These are phyloP conservation scores for Trichophaea hybrida DNA, from an alignment of 2,329 filamentous ascomycete species.

Conservation along the genomic window DNA sequence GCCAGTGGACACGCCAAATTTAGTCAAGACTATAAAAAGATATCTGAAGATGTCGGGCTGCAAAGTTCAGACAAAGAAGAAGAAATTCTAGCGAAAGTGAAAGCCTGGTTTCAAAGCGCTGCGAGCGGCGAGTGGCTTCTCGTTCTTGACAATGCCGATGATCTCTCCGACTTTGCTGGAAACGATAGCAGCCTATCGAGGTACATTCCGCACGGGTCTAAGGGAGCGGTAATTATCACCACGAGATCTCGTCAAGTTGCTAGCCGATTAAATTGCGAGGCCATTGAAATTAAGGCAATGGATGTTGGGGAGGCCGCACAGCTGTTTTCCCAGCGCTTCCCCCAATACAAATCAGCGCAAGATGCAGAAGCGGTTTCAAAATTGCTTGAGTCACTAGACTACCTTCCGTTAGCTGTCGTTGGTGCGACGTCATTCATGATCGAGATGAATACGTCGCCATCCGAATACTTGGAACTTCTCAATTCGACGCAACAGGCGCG, in stretches of 20 bases:
- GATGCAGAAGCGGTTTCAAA: neutral
- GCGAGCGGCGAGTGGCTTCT: constrained; percentile 13
- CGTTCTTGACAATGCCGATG: constrained; percentile 12
- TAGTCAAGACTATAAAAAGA: constrained; percentile 1
- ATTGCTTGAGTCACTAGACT: constrained; percentile 6
- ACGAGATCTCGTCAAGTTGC: constrained; percentile 3
- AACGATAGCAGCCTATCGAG: neutral
- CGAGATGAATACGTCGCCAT: neutral
- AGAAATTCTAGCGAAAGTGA: neutral
- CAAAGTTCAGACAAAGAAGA: neutral
- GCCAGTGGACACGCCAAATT: neutral
- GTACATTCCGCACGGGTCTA: constrained; percentile 3
- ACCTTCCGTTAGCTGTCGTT: constrained; percentile 6
- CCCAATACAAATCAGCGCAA: neutral
- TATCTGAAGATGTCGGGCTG: neutral
- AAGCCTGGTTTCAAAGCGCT: constrained; percentile 12
- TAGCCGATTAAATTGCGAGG: neutral
- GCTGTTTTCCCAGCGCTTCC: neutral
- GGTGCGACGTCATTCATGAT: constrained; percentile 1
- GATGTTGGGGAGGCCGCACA: neutral
- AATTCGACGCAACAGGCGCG: neutral
- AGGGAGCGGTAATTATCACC: constrained; percentile 11
- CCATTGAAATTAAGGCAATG: neutral
- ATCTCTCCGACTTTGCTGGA: neutral
- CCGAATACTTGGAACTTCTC: neutral